These are phyloP conservation scores for Aeminium ludgeri DNA, from an alignment of 495 filamentous ascomycete species.

Conservation along the genomic window DNA sequence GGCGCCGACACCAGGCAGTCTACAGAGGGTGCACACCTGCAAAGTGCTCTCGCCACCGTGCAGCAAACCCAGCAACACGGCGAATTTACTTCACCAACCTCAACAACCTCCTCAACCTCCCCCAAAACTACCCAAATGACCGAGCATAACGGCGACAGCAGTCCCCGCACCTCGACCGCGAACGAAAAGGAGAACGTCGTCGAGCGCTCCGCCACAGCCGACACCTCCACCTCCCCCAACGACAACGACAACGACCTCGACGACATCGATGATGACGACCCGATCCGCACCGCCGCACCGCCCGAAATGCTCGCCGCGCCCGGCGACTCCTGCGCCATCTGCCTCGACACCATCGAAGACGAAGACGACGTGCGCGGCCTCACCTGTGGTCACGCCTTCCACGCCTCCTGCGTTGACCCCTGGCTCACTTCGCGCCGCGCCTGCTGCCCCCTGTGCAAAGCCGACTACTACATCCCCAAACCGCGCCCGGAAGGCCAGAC, in stretches of 20 bases:
- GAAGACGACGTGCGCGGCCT: constrained; percentile 90
- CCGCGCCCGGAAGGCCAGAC: constrained; percentile 42
- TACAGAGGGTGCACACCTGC: constrained; percentile 15
- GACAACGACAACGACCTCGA: constrained; percentile 33
- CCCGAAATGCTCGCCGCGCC: constrained; percentile 67
- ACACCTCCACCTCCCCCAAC: constrained; percentile 1
- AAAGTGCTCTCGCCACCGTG: constrained; percentile 17
- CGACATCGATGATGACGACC: constrained; percentile 70
- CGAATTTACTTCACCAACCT: too few species aligned
- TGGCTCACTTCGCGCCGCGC: constrained; percentile 88
- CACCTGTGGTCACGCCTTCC: constrained; percentile 91
- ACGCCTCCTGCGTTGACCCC: constrained; percentile 82
- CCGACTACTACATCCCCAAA: constrained; percentile 87
- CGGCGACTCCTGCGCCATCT: constrained; percentile 95
- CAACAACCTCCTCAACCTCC: constrained; percentile 10
- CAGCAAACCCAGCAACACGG: constrained; percentile 12
- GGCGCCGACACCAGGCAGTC: constrained; percentile 18
- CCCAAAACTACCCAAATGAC: constrained; percentile 1
- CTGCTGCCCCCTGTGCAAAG: constrained; percentile 93
- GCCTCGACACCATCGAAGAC: constrained; percentile 81
- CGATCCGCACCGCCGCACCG: constrained; percentile 65
- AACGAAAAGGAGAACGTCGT: not conserved
- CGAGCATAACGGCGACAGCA: too few species aligned
- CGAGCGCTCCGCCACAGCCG: not conserved
- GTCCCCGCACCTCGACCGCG: too few species aligned